These are phyloP conservation scores for Apophysomyces elegans DNA, from an alignment of 371 early-diverging fungal genomes.

Conservation along the genomic window DNA sequence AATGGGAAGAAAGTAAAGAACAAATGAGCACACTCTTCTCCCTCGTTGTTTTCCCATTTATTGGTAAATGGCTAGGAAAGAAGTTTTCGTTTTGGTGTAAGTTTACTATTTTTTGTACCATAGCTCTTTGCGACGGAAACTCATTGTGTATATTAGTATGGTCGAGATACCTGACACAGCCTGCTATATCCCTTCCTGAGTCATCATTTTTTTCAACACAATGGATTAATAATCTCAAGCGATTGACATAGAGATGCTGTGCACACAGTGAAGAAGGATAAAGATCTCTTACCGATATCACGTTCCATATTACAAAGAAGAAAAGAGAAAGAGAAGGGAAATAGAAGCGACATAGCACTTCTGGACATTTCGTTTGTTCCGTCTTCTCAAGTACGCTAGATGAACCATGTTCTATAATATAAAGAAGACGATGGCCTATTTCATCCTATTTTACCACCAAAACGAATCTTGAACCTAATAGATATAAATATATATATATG, in stretches of 20 bases:
- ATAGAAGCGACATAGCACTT: background rate
- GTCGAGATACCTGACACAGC: conserved; percentile 27
- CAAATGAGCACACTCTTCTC: conserved; percentile 59
- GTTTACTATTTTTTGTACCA: background rate
- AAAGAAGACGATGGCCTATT: no score
- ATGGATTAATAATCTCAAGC: conserved; percentile 17
- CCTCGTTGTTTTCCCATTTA: conserved; percentile 61
- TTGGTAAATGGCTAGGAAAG: conserved; percentile 64
- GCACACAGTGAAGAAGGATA: no score
- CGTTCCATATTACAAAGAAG: no score
- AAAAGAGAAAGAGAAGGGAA: background rate
- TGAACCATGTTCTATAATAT: no score
- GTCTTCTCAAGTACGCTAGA: no score
- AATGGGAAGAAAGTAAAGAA: conserved; percentile 69
- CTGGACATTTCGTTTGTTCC: no score
- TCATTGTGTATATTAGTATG: conserved; percentile 22
- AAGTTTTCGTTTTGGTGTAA: conserved; percentile 65
- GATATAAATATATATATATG: no score
- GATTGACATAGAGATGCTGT: background rate
- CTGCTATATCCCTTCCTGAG: background rate
- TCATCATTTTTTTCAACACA: conserved; percentile 18
- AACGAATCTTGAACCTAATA: no score
- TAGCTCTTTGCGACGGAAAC: background rate
- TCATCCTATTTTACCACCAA: no score
- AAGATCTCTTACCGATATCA: no score